Evolutionary conservation across 148 eudicot species (phyloP), one percentile per base, ranked within the genome.

Genomic region (Polygonum aviculare): DNA sequence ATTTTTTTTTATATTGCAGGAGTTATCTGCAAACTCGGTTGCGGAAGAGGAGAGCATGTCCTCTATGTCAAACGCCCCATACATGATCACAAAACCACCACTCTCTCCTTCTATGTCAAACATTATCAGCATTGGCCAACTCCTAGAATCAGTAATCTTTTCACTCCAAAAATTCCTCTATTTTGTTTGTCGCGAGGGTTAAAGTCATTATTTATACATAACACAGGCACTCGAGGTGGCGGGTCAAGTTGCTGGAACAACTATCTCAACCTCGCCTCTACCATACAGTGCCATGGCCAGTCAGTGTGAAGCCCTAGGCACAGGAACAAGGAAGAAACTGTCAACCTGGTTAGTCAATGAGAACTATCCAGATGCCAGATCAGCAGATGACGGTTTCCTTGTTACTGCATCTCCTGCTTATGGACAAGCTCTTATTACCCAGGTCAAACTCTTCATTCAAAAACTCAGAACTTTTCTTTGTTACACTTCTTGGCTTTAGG

Each of bases 151-250:
- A 51, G 98, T 92, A 81, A 86, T 67, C 74, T 36, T 21, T 10
- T 12, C 63, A 39, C 65, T 75, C 39, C 31, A 63, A 12, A 63
- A 31, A 5, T 15, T 12, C 44, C 40, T n/a, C 50, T 71, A 2
- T 16, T 1, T 15, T 39, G n/a, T 35, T 67, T 39, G 2, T 3
- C 35, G 36, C 12, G 2, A 49, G 12, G 15, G 2, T 48, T 18
- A 71, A 69, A 39, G 2, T 41, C 10, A 72, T n/a, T 51, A 72
- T n/a, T 31, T 72, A 44, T 11, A 75, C 1, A 26, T 26, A 26
- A 26, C 31, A 26, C 83, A 95, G 99, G 99, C 97, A 39, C 96
- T 90, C 5, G 94, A 92, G 83, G 97, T 88, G 72, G 97, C 99
- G 63, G 96, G 96, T 82, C 99, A 95, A 82, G 97, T 95, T 57